These are phyloP conservation scores for Podospora pseudocomata DNA, from an alignment of 495 filamentous ascomycete species.

Conservation along the genomic window DNA sequence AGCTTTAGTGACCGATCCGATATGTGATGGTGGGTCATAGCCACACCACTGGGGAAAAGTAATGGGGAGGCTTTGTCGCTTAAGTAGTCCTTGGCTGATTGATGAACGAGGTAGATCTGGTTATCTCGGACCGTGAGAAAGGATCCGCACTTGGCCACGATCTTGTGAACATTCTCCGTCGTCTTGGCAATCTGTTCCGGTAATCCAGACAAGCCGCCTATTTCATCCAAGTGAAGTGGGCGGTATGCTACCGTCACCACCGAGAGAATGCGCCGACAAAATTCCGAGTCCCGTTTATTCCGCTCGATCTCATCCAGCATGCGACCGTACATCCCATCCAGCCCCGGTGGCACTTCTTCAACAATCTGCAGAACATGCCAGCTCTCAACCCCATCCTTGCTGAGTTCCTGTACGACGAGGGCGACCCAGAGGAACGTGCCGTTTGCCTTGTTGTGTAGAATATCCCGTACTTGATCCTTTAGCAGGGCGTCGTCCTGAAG, in stretches of 20 bases:
- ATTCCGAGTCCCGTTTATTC: conserved; percentile 8
- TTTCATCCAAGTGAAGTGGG: conserved; percentile 25
- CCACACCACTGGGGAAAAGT: not conserved
- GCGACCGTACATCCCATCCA: conserved; percentile 23
- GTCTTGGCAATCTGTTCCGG: not conserved
- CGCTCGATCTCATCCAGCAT: conserved; percentile 23
- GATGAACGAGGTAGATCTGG: conserved; percentile 36
- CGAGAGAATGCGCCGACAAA: conserved; percentile 23
- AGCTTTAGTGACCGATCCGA: conserved; percentile 27
- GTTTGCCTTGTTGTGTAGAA: conserved; percentile 11
- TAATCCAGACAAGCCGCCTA: conserved; percentile 17
- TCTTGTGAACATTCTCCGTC: not conserved
- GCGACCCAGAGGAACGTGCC: too few relatives aligned
- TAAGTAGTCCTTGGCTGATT: conserved; percentile 42
- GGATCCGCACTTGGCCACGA: conserved; percentile 29
- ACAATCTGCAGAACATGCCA: conserved; percentile 17
- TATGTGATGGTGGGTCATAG: conserved; percentile 16
- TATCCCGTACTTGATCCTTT: conserved; percentile 1
- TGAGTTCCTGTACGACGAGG: conserved; percentile 27
- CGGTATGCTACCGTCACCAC: conserved; percentile 15
- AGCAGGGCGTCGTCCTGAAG: conserved; percentile 15
- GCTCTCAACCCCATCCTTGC: not conserved
- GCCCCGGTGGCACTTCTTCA: conserved; percentile 19
- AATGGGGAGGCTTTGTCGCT: not conserved
- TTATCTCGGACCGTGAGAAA: conserved; percentile 32